These are phyloP conservation scores for Begonia loranthoides DNA, from an alignment of 306 rosid genomes.

Conservation along the genomic window DNA sequence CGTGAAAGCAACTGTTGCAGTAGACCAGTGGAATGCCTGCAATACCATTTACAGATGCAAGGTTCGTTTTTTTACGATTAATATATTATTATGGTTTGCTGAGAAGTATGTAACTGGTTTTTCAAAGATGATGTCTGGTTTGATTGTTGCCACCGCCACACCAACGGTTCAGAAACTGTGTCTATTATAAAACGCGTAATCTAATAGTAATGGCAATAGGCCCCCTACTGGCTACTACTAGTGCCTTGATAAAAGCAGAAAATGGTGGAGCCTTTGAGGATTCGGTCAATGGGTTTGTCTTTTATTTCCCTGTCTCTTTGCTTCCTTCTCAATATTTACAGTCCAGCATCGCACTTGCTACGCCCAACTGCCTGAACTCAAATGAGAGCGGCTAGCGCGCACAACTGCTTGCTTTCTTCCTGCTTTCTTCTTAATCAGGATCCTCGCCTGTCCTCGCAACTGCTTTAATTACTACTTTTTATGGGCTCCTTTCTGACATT, in stretches of 20 bases:
- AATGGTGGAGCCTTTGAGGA: neutral
- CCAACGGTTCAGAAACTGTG: neutral
- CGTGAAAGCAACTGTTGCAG: neutral
- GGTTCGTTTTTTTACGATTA: neutral
- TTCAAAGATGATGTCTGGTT: neutral
- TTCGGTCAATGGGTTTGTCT: conserved; percentile 2
- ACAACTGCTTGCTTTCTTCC: no score
- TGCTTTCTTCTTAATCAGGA: conserved; percentile 1
- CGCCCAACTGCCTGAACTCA: neutral
- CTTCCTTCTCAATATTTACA: conserved; percentile 1
- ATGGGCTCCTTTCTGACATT: neutral
- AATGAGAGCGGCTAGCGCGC: neutral
- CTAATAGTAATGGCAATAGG: neutral
- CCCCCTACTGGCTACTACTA: neutral
- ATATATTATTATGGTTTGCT: neutral
- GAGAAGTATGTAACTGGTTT: neutral
- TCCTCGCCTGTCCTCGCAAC: neutral
- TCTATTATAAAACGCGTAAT: neutral
- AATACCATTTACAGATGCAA: neutral
- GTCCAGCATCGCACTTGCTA: neutral
- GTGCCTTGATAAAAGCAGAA: neutral
- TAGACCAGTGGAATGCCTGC: no score
- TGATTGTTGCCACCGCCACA: neutral
- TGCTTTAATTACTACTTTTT: neutral
- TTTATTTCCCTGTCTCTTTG: conserved; percentile 4